Percentiles rank a stretch among this genome's conserved stretches.
Conservation (phyloP, 805 yeast genomes). For the Monosporozyma solicola region DNA sequence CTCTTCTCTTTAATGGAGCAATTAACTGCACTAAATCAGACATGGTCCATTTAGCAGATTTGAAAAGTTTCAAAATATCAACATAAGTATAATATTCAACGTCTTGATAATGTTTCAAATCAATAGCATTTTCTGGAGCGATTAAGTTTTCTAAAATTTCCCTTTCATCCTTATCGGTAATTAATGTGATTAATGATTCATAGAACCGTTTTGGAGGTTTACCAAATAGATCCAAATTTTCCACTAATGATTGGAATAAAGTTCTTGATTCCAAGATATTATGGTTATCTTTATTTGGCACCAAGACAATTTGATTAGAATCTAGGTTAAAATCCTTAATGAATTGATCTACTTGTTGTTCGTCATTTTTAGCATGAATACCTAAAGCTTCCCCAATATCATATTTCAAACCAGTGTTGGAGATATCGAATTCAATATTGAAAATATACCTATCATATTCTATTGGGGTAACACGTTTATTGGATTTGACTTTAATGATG, state of each 20-base stretch:
- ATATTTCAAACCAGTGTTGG: slow-evolving; percentile 85
- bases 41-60: slow-evolving; percentile 70
- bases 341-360: slow-evolving; percentile 56
- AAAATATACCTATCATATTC: slow-evolving; percentile 91
- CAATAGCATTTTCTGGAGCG: slow-evolving; percentile 73
- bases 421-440: slow-evolving; percentile 88
- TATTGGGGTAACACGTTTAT: slow-evolving; percentile 80
- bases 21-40: slow-evolving; percentile 62
- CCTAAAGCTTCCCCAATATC: slow-evolving; percentile 97
- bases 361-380: slow-evolving; percentile 79
- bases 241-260: slow-evolving; percentile 68
- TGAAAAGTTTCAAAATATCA: slow-evolving; percentile 71
- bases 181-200: slow-evolving; percentile 68
- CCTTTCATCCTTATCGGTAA: slow-evolving; percentile 61
- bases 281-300: slow-evolving; percentile 59
- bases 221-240: slow-evolving; percentile 81
- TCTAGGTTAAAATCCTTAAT: slow-evolving; percentile 62
- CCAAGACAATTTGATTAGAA: slow-evolving; percentile 57
- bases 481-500: slow-evolving; percentile 82
- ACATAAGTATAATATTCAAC: slow-evolving; percentile 73
- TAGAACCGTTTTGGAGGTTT: slow-evolving; percentile 94
- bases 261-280: slow-evolving; percentile 62
- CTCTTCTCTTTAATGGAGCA: slow-evolving; percentile 90
- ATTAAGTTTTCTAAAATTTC: slow-evolving; percentile 53
- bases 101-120: slow-evolving; percentile 76